Base-by-base conservation (phyloP, 768 basidiomycete species). In the Xerocomellus dryophilus region DNA sequence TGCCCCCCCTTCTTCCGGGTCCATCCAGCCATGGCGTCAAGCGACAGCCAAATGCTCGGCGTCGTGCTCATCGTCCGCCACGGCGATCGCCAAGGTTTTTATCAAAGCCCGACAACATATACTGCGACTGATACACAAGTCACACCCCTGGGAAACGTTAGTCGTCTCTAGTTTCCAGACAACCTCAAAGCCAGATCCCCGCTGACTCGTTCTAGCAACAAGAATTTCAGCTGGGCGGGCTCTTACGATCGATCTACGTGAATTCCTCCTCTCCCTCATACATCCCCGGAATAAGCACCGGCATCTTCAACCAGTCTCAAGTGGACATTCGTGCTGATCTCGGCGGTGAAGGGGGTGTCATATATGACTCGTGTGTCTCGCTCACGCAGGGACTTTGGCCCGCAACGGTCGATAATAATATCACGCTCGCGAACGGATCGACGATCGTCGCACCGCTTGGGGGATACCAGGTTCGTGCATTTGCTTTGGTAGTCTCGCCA, bases 311-410 rank as follows among this genome's bases (percentile, higher is more conserved):
- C 40, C 67, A 70, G 44, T 65, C 62, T 47, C 74, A 79, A 61
- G 71, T 80, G 54, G 63, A 65, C 32, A 76, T 83, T 47, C 79
- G 78, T 17, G 87, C 88, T 1, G 87, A 90, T 66, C 81, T 79
- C 25, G 85, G 85, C 7, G 86, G 81, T 17, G 88, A 90, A 69
- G 80, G 78, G 17, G 80, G 76, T 34, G 83, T 86, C n/a, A 83
- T 85, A 40, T 76, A 76, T 56, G 81, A 88, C 60, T 84, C 85
- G 5, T 83, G 86, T 10, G 71, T 80, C 23, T 85, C 88, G 0
- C 68, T 90, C 47, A 68, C 85, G 10, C 89, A 90, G 66, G 88
- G 88, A 12, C 64, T 90, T 41, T 85, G 79, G 71, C 88, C 86
- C 3, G 68, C 73, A 3, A 80, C 76, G 5, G 25, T 58, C 14